A percentile compares a stretch with the other conserved stretches of the same genome.
Conservation (phyloP, 2,329 filamentous ascomycete genomes). For the Grosmannia huntii region DNA sequence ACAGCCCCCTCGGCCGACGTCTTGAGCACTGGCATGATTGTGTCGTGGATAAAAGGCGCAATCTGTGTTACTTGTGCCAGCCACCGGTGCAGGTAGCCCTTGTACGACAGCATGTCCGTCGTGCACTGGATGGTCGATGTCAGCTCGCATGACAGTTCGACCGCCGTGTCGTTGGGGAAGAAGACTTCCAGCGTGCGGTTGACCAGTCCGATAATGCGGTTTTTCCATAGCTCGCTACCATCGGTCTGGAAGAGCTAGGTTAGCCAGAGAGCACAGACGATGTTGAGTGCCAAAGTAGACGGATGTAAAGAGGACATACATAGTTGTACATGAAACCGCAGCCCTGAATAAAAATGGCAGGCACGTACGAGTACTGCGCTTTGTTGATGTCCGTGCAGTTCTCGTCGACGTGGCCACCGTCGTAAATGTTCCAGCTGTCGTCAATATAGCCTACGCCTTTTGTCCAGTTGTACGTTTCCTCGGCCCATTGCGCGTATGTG, state of each 20-base stretch:
- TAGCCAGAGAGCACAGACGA: background rate
- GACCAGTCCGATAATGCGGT: slow-evolving; percentile 42
- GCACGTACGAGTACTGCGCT: slow-evolving; percentile 55
- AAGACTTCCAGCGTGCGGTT: slow-evolving; percentile 34
- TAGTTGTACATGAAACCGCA: slow-evolving; percentile 57
- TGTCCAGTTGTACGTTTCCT: slow-evolving; percentile 51
- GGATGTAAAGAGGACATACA: slow-evolving; percentile 21
- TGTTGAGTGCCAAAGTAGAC: background rate
- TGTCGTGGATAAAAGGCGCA: slow-evolving; percentile 43
- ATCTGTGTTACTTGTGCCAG: slow-evolving; percentile 46
- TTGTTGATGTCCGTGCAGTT: slow-evolving; percentile 50
- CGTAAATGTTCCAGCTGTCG: slow-evolving; percentile 44
- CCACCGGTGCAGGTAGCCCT: slow-evolving; percentile 56
- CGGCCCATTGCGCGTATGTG: slow-evolving; percentile 51
- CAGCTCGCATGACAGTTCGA: slow-evolving; percentile 53
- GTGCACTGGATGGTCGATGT: slow-evolving; percentile 38
- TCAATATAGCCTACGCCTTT: slow-evolving; percentile 43
- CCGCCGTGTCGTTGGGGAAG: slow-evolving; percentile 46
- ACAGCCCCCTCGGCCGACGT: slow-evolving; percentile 47
- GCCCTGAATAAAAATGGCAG: slow-evolving; percentile 48
- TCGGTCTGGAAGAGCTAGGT: slow-evolving; percentile 28
- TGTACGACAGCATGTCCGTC: slow-evolving; percentile 60
- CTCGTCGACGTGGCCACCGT: slow-evolving; percentile 44
- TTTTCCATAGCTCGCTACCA: slow-evolving; percentile 37
- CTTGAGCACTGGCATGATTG: slow-evolving; percentile 44